A percentile compares a stretch with the other conserved stretches of the same genome.
Conservation (phyloP, 352 stramenopile genomes). For the Globisporangium solare region DNA sequence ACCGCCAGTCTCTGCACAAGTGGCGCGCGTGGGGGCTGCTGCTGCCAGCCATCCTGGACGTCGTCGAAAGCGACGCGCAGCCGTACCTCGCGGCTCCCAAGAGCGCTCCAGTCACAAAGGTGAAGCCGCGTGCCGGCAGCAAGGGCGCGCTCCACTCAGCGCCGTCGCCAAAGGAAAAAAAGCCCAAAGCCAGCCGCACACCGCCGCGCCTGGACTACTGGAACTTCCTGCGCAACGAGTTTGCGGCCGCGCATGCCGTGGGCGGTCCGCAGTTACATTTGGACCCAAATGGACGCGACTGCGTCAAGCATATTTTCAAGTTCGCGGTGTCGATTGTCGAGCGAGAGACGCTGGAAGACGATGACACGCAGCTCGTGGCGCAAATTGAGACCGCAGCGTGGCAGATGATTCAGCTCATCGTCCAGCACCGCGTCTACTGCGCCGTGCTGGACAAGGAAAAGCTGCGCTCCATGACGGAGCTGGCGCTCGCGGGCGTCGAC, state of each 20-base stretch:
- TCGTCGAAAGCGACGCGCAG: slow-evolving; percentile 44
- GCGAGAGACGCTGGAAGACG: slow-evolving; percentile 22
- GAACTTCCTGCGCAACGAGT: slow-evolving; percentile 54
- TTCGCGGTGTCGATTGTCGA: slow-evolving; percentile 53
- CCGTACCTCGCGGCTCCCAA: slow-evolving; percentile 24
- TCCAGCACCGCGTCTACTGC: slow-evolving; percentile 66
- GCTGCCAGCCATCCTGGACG: slow-evolving; percentile 40
- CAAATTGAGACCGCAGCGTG: slow-evolving; percentile 67
- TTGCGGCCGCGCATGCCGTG: slow-evolving; percentile 45
- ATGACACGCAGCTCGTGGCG: slow-evolving; percentile 20
- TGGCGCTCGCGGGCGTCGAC: slow-evolving; percentile 50
- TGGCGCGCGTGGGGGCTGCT: slow-evolving; percentile 70
- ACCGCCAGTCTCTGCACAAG: slow-evolving; percentile 55
- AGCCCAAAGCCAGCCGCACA: slow-evolving; percentile 21
- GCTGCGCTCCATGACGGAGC: slow-evolving; percentile 48
- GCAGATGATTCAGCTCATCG: slow-evolving; percentile 50
- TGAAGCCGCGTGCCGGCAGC: neutral
- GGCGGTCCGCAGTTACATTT: slow-evolving; percentile 61
- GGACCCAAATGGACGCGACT: slow-evolving; percentile 66
- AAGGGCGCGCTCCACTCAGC: neutral
- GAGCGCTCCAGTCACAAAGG: neutral
- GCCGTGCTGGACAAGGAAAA: slow-evolving; percentile 45
- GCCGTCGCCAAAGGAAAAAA: slow-evolving; percentile 9
- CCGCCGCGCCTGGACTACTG: slow-evolving; percentile 46
- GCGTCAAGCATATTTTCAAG: slow-evolving; percentile 44